Conservation (phyloP, 1,284 basidiomycete genomes). For the Meira miltonrushii region DNA sequence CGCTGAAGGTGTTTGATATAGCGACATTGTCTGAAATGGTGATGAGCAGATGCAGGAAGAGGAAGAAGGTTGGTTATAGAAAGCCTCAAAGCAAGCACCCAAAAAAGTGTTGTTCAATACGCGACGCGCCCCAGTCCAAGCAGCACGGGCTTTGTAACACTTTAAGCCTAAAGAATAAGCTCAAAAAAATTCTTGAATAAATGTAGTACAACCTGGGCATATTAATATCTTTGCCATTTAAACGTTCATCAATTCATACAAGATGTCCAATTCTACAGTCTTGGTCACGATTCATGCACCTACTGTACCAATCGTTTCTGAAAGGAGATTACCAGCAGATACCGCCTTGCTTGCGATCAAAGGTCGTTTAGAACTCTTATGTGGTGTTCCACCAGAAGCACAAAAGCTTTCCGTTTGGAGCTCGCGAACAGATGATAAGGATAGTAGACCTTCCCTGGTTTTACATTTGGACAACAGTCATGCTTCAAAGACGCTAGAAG, state of each 20-base stretch:
- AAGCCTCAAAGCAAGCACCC: no score
- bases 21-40: not conserved
- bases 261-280: constrained; percentile 24
- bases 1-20: not conserved
- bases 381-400: constrained; percentile 65
- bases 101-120: no score
- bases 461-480: not conserved
- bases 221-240: no score
- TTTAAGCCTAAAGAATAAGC: no score
- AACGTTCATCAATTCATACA: not conserved
- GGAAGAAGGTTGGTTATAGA: no score
- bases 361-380: constrained; percentile 80
- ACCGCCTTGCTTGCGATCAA: constrained; percentile 52
- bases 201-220: no score
- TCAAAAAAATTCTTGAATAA: no score
- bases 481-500: constrained; percentile 61
- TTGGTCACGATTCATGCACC: constrained; percentile 36
- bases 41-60: not conserved
- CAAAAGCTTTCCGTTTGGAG: constrained; percentile 58
- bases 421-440: constrained; percentile 22
- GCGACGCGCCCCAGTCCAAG: no score
- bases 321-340: constrained; percentile 30
- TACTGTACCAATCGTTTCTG: constrained; percentile 32
- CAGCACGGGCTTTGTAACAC: no score
- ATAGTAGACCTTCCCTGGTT: not conserved